A percentile compares a stretch with the other conserved stretches of the same genome.
phyloP scores from a whole-genome alignment of 1,284 basidiomycete species.

The Tilletia horrida region DNA sequence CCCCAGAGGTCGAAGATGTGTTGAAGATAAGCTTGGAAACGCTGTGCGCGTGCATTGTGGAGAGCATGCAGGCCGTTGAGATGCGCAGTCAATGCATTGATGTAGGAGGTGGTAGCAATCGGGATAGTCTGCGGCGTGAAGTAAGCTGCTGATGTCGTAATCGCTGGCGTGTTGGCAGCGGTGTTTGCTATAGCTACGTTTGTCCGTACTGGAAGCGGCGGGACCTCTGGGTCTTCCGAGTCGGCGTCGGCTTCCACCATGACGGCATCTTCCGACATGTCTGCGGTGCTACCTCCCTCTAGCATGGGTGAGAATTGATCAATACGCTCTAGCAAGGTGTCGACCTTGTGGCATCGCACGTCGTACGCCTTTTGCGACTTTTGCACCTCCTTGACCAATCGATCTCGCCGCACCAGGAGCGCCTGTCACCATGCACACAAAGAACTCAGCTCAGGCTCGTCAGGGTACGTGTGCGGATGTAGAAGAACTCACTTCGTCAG shows the following conservation, averaged over 20 bases:
- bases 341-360: background rate
- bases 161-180: background rate
- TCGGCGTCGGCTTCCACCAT: background rate
- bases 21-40: background rate
- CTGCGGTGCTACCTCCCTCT: background rate
- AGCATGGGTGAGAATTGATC: background rate
- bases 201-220: background rate
- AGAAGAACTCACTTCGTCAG: conserved; percentile 8
- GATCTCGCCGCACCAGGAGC: background rate
- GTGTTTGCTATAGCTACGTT: background rate
- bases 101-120: background rate
- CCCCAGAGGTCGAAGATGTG: conserved; percentile 16
- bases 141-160: background rate
- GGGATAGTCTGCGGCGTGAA: background rate
- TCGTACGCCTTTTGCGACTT: background rate
- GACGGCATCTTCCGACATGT: background rate
- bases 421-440: background rate
- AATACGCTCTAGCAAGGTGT: background rate
- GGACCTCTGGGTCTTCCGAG: background rate
- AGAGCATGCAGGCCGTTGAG: conserved; percentile 11
- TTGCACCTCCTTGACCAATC: background rate
- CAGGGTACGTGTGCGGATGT: background rate
- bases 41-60: background rate
- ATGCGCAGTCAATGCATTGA: background rate
- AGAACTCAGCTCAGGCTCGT: background rate